Base-by-base conservation (phyloP, 2,329 filamentous ascomycete species). In the Pseudocercospora fuligena region DNA sequence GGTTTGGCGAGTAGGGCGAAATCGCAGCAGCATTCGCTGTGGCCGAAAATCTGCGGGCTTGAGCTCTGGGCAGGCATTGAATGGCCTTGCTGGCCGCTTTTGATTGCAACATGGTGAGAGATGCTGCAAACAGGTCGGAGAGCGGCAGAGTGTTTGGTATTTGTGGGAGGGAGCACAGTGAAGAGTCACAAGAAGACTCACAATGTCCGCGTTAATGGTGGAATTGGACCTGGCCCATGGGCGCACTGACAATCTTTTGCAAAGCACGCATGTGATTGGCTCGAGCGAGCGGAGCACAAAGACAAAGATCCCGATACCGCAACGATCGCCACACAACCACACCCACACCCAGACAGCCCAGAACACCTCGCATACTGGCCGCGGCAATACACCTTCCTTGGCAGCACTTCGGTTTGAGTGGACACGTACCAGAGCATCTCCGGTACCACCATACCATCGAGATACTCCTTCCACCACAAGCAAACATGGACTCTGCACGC, bases 1-100 rank as follows among this genome's bases (percentile, higher is more conserved):
- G 70, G 78, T 82, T 81, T 27, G 82, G 82, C 66, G 82, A 84
- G 78, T 82, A 81, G 29, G 82, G 82, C 66, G 82, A 84, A 63
- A 83, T 72, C 69, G 81, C 81, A 40, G 78, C 74, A 60, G 76
- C 68, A 8, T 77, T 72, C 23, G 80, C 70, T 27, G 81, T 78
- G 5, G 81, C 76, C 69, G 80, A 83, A 74, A 84, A 82, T 67
- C 72, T 75, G 73, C 82, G 82, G 33, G 56, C 33, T 2, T 43
- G 56, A 63, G 80, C 73, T 73, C 77, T 73, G 66, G 79, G 74
- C 43, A 79, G 66, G 73, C 73, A 76, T 74, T 78, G 78, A 60
- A 78, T 69, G 63, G 78, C 78, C 75, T 79, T 73, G 47, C 70
- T 73, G 69, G 77, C 74, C 69, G 77, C 71, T 65, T 72, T 71